Evolutionary conservation across 306 rosid species (phyloP).

Genomic region (Pyrus communis): DNA sequence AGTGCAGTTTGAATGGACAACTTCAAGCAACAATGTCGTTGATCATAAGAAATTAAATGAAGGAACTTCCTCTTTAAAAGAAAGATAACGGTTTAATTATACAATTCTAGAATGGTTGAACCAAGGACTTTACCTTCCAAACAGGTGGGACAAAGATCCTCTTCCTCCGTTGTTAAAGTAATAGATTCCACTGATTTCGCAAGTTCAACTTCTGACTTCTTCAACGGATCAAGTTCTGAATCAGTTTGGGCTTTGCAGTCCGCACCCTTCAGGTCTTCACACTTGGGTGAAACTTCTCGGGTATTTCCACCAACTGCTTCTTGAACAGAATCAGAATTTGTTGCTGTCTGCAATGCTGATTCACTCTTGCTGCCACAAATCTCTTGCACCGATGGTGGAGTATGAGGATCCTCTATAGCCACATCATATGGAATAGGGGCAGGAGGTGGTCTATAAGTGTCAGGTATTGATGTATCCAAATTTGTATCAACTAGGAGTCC

Average conservation of each 20-base stretch:
- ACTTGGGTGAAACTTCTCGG: slow-evolving; percentile 39
- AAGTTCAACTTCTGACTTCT: slow-evolving; percentile 62
- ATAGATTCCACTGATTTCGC: slow-evolving; percentile 44
- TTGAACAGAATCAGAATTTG: slow-evolving; percentile 54
- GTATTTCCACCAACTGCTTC: slow-evolving; percentile 36
- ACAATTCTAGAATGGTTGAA: slow-evolving; percentile 1
- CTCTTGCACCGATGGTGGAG: slow-evolving; percentile 51
- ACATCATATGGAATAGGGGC: slow-evolving; percentile 73
- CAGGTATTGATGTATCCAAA: slow-evolving; percentile 82
- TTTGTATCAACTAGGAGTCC: slow-evolving; percentile 82
- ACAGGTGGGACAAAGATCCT: slow-evolving; percentile 87
- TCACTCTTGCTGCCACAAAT: slow-evolving; percentile 43
- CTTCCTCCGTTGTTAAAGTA: slow-evolving; percentile 50
- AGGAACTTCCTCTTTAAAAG: neutral
- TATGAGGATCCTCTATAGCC: slow-evolving; percentile 40
- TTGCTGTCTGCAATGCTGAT: slow-evolving; percentile 31
- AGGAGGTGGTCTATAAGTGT: slow-evolving; percentile 84
- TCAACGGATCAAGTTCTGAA: slow-evolving; percentile 33
- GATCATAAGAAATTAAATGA: neutral
- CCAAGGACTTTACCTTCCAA: slow-evolving; percentile 67
- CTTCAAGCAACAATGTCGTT: neutral
- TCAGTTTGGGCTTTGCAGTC: slow-evolving; percentile 44
- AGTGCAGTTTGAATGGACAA: neutral
- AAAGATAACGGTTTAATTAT: neutral
- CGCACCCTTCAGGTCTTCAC: slow-evolving; percentile 49